Evolutionary conservation across 2,329 filamentous ascomycete species (phyloP).

Genomic region (Talaromyces sp.): DNA sequence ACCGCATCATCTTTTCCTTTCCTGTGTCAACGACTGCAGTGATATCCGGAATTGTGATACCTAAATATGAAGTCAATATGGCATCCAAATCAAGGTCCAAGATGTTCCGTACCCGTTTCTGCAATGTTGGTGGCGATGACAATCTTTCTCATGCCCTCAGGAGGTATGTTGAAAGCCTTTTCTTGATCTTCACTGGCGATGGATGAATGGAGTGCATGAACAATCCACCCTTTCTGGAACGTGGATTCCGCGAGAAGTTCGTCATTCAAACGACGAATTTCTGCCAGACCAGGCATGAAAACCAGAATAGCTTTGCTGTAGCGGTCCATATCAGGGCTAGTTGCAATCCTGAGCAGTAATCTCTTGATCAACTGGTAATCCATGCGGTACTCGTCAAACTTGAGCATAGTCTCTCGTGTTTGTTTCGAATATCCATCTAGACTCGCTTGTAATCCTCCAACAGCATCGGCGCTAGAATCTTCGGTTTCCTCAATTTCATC

Average conservation of each 20-base stretch:
- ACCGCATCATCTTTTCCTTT: slow-evolving; percentile 91
- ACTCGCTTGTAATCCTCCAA: slow-evolving; percentile 63
- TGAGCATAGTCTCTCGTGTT: slow-evolving; percentile 73
- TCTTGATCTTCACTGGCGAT: slow-evolving; percentile 98
- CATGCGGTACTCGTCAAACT: slow-evolving; percentile 88
- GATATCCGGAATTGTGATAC: slow-evolving; percentile 94
- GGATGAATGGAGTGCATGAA: slow-evolving; percentile 89
- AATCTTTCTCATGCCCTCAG: slow-evolving; percentile 82
- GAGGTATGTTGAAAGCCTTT: slow-evolving; percentile 83
- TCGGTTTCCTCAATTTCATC: slow-evolving; percentile 52
- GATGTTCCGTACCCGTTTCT: slow-evolving; percentile 69
- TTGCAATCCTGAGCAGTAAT: slow-evolving; percentile 75
- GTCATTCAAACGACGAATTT: slow-evolving; percentile 87
- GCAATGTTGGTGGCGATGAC: slow-evolving; percentile 97
- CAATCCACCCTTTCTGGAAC: slow-evolving; percentile 76
- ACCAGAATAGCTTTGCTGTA: slow-evolving; percentile 93
- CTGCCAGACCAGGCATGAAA: slow-evolving; percentile 91
- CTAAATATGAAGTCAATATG: slow-evolving; percentile 12
- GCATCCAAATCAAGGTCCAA: neutral
- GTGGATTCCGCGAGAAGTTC: slow-evolving; percentile 74
- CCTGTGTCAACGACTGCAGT: slow-evolving; percentile 96
- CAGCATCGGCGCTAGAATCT: slow-evolving; percentile 52
- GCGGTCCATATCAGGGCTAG: slow-evolving; percentile 63
- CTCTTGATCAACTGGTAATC: slow-evolving; percentile 84
- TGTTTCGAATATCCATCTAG: slow-evolving; percentile 73